phyloP scores from a whole-genome alignment of 208 protist genomes.

The Leishmania mexicana region DNA sequence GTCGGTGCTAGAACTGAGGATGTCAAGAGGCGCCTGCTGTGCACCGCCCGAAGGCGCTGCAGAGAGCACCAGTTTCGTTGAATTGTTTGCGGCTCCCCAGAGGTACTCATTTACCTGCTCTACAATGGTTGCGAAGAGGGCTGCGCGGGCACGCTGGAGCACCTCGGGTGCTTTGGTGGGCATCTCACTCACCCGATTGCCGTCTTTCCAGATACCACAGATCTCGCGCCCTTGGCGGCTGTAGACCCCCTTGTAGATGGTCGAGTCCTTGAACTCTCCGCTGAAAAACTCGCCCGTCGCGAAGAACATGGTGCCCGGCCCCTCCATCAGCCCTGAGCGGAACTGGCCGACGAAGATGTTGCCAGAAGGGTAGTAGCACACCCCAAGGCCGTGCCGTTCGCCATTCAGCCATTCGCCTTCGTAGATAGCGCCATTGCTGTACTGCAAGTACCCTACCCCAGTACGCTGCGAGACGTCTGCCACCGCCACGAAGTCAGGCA shows the following conservation, averaged over 20 bases:
- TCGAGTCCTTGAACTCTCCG: slow-evolving; percentile 42
- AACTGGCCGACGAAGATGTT: slow-evolving; percentile 73
- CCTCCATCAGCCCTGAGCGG: slow-evolving; percentile 48
- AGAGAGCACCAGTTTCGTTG: slow-evolving; percentile 13
- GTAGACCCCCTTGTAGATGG: slow-evolving; percentile 51
- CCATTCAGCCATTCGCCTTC: slow-evolving; percentile 51
- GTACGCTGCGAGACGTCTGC: slow-evolving; percentile 20
- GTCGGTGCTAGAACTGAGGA: slow-evolving; percentile 7
- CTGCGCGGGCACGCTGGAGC: slow-evolving; percentile 38
- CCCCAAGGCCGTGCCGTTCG: slow-evolving; percentile 56
- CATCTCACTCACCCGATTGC: slow-evolving; percentile 30
- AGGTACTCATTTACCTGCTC: slow-evolving; percentile 46
- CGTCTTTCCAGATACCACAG: slow-evolving; percentile 45
- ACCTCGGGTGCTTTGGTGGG: slow-evolving; percentile 18
- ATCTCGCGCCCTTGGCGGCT: slow-evolving; percentile 32
- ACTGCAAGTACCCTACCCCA: slow-evolving; percentile 30
- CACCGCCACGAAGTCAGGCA: slow-evolving; percentile 14
- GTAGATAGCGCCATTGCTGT: slow-evolving; percentile 57
- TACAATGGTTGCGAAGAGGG: slow-evolving; percentile 48
- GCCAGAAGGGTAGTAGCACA: slow-evolving; percentile 61
- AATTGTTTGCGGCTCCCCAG: slow-evolving; percentile 12
- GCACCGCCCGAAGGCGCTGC: neutral
- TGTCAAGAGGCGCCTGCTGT: slow-evolving; percentile 20
- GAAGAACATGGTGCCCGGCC: slow-evolving; percentile 61
- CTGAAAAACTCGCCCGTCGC: slow-evolving; percentile 58